Evolutionary conservation across 2,329 filamentous ascomycete genomes (phyloP).

Genomic region (Sphaerostilbella broomeana): DNA sequence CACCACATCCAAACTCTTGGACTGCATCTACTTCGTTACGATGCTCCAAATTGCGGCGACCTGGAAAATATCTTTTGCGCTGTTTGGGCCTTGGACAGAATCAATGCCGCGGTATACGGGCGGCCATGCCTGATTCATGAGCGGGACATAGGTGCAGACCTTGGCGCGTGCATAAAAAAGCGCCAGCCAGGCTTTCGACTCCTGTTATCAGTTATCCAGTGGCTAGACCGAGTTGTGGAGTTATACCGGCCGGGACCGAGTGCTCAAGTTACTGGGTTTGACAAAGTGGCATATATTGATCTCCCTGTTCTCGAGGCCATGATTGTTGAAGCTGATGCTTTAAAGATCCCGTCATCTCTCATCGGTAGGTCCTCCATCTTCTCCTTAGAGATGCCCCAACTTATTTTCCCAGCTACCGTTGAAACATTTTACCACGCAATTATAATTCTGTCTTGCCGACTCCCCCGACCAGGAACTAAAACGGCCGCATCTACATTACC

Average conservation of each 20-base stretch:
- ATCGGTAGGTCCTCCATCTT: constrained; percentile 35
- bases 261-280: constrained; percentile 31
- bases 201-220: constrained; percentile 46
- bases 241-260: constrained; percentile 51
- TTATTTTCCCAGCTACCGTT: constrained; percentile 41
- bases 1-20: constrained; percentile 52
- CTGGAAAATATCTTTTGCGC: constrained; percentile 49
- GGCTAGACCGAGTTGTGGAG: constrained; percentile 53
- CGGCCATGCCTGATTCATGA: constrained; percentile 55
- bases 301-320: constrained; percentile 52
- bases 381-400: background rate
- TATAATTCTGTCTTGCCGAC: constrained; percentile 55
- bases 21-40: constrained; percentile 43
- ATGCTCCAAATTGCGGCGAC: constrained; percentile 34
- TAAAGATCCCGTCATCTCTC: constrained; percentile 41
- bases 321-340: constrained; percentile 47
- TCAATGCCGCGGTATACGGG: constrained; percentile 54
- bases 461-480: constrained; percentile 35
- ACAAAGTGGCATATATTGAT: constrained; percentile 43
- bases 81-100: constrained; percentile 54
- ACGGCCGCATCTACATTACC: constrained; percentile 37
- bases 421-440: constrained; percentile 60
- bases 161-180: constrained; percentile 43
- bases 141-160: constrained; percentile 48
- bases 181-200: constrained; percentile 51